These are phyloP conservation scores for Solanum hybrid DNA, from an alignment of 305 asterid species.

Conservation along the genomic window DNA sequence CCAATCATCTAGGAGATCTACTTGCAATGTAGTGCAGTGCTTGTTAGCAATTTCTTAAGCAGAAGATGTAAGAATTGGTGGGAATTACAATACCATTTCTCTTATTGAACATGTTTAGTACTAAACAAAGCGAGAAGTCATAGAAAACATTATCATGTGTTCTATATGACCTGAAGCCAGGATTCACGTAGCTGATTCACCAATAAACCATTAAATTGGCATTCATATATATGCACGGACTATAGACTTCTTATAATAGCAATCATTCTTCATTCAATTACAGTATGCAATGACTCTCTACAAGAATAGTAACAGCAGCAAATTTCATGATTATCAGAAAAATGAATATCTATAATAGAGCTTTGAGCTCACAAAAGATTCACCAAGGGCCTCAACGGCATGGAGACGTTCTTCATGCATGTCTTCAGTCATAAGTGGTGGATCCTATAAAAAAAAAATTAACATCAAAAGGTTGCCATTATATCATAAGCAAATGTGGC, in stretches of 20 bases:
- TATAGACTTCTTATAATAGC: neutral
- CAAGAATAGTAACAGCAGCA: neutral
- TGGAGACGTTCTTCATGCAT: conserved; percentile 90
- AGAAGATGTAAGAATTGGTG: neutral
- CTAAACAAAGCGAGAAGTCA: neutral
- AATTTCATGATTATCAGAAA: neutral
- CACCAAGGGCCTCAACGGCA: conserved; percentile 78
- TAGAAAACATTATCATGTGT: neutral
- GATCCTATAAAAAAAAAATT: conserved; percentile 45
- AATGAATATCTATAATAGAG: conserved; percentile 8
- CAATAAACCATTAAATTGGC: neutral
- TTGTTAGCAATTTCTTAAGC: neutral
- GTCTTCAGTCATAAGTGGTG: conserved; percentile 95
- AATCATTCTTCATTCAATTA: neutral
- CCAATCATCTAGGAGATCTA: conserved; percentile 2
- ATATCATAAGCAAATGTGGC: neutral
- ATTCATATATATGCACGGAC: neutral
- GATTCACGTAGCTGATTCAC: neutral
- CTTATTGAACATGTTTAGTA: neutral
- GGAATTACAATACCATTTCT: neutral
- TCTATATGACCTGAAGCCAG: neutral
- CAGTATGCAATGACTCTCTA: neutral
- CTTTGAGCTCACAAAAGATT: conserved; percentile 53
- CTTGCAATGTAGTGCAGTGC: neutral
- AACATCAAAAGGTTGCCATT: conserved; percentile 3